Evolutionary conservation across 257 asterid genomes (phyloP).

Genomic region (Solanum lycopersicoides): DNA sequence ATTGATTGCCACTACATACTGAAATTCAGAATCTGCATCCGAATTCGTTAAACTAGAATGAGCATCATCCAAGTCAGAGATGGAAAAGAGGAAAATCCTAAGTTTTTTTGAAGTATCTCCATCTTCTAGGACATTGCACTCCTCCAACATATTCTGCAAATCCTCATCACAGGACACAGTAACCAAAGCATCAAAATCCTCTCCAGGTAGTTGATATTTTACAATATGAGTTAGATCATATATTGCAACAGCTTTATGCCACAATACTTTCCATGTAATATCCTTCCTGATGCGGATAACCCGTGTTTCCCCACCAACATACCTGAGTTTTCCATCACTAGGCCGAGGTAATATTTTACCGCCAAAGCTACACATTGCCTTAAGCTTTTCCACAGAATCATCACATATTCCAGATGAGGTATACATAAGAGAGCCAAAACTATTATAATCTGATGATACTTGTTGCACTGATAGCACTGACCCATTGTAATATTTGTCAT

Average conservation of each 20-base stretch:
- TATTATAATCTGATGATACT: slow-evolving; percentile 32
- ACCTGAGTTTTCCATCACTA: slow-evolving; percentile 84
- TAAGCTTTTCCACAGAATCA: slow-evolving; percentile 40
- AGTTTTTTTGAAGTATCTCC: slow-evolving; percentile 51
- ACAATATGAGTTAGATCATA: slow-evolving; percentile 50
- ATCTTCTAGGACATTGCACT: slow-evolving; percentile 48
- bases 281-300: slow-evolving; percentile 64
- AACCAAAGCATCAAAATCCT: slow-evolving; percentile 88
- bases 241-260: slow-evolving; percentile 43
- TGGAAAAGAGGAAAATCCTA: slow-evolving; percentile 73
- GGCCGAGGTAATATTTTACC: slow-evolving; percentile 91
- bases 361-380: slow-evolving; percentile 85
- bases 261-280: slow-evolving; percentile 57
- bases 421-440: slow-evolving; percentile 17
- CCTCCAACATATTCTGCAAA: slow-evolving; percentile 91
- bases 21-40: slow-evolving; percentile 57
- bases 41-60: slow-evolving; percentile 39
- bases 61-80: slow-evolving; percentile 56
- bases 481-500: slow-evolving; percentile 27
- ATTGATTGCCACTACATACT: slow-evolving; percentile 77
- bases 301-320: slow-evolving; percentile 96
- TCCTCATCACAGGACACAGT: slow-evolving; percentile 85
- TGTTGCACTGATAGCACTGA: slow-evolving; percentile 20
- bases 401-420: slow-evolving; percentile 54
- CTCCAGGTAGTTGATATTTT: slow-evolving; percentile 94